Percentiles rank a stretch among this genome's conserved stretches.
These are phyloP conservation scores for Escallonia rubra DNA, from an alignment of 129 eudicot genomes.

Conservation along the genomic window DNA sequence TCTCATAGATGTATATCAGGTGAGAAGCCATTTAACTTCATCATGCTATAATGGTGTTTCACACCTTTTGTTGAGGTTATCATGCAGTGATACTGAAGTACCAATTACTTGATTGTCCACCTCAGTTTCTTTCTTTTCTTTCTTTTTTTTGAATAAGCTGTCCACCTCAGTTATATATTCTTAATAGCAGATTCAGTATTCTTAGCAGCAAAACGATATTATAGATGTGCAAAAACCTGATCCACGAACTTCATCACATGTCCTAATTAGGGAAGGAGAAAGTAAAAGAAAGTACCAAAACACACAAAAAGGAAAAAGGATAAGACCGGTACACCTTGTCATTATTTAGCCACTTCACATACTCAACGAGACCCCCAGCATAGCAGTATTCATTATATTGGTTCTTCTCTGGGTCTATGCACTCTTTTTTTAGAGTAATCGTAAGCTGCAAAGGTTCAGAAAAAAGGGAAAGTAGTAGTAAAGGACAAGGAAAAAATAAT, in stretches of 20 bases:
- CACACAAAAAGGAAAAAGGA: background rate
- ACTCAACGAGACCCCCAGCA: constrained; percentile 92
- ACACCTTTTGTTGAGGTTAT: no score
- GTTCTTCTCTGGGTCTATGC: constrained; percentile 54
- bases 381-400: constrained; percentile 58
- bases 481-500: background rate
- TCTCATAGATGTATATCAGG: no score
- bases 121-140: no score
- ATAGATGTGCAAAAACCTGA: background rate
- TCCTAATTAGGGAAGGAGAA: background rate
- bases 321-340: constrained; percentile 60
- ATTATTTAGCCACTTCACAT: constrained; percentile 92
- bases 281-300: background rate
- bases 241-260: background rate
- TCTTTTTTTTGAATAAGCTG: no score
- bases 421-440: constrained; percentile 63
- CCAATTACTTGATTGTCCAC: no score
- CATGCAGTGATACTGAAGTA: no score
- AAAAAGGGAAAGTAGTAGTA: background rate
- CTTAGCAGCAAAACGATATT: no score
- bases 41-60: no score
- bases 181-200: no score
- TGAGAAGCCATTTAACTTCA: no score
- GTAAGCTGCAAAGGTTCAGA: constrained; percentile 51
- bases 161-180: no score